Evolutionary conservation across 106 monocot species (phyloP), one percentile per base, ranked within the genome.

Genomic region (Xerophyta viscosa): DNA sequence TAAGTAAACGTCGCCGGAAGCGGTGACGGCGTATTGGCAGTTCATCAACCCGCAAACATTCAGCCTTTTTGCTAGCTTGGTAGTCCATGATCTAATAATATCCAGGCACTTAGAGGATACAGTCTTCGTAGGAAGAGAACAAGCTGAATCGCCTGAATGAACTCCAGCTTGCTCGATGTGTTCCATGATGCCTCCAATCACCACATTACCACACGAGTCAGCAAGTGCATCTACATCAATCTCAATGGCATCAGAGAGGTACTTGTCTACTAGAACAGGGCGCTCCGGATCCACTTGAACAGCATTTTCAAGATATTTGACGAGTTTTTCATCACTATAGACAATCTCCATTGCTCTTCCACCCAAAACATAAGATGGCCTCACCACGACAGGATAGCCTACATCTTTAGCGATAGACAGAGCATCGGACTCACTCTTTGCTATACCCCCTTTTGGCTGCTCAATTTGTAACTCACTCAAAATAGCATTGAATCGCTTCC

Each of bases 101-200:
- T 82, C 63, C 45, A 98, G 54, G 66, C 71, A 71, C 60, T 66
- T 60, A 8, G 61, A 9, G 9, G 96, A 73, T 17, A 90, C 45
- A 19, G 89, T 89, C 57, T 86, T 98, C 12, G 96, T 98, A 0
- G 96, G 96, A 56, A 98, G 76, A 13, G 82, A 79, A 61, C 96
- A 98, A 1, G 96, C 96, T 12, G 96, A 98, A 41, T 98, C 89
- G 14, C 96, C 96, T 15, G 96, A 98, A 56, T 98, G 96, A 6
- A 98, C 70, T 20, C 96, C 96, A n/a, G 96, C 96, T 37, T 98
- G 96, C 66, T 98, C 96, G 27, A 89, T 98, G 57, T 98, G 96
- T 72, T 98, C 96, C 96, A 98, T 98, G 39, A 98, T 98, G 15
- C 96, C 96, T 43, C 96, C 96, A 61, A 98, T 98, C 6, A 98